phyloP scores from a whole-genome alignment of 306 rosid species.

The Vigna reflexopilosa region DNA sequence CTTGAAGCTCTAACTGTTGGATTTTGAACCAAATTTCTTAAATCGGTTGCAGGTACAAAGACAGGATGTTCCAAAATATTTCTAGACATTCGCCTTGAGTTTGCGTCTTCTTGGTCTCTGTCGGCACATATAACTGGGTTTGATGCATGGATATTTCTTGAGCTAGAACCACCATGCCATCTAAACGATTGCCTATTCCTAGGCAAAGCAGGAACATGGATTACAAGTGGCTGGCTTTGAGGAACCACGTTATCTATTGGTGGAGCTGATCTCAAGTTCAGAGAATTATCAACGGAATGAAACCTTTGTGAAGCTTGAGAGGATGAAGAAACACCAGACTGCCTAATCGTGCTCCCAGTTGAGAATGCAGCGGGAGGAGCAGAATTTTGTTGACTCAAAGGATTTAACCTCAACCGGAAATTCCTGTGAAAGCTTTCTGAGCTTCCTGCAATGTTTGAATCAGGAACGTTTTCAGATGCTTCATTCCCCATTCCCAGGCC shows the following conservation, averaged over 20 bases:
- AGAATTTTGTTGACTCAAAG: conserved; percentile 59
- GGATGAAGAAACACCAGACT: conserved; percentile 59
- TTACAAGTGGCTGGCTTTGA: conserved; percentile 65
- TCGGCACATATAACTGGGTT: conserved; percentile 56
- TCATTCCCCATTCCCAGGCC: conserved; percentile 58
- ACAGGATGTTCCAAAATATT: conserved; percentile 65
- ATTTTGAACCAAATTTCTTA: conserved; percentile 62
- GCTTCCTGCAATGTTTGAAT: conserved; percentile 56
- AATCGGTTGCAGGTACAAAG: conserved; percentile 69
- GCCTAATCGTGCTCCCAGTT: conserved; percentile 58
- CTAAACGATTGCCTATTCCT: conserved; percentile 69
- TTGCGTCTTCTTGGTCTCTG: conserved; percentile 62
- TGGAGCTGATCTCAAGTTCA: conserved; percentile 62
- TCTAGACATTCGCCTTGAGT: conserved; percentile 66
- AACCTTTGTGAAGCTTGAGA: conserved; percentile 58
- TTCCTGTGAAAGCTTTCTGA: conserved; percentile 69
- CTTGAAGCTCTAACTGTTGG: conserved; percentile 57
- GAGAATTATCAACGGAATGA: conserved; percentile 59
- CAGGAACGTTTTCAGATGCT: conserved; percentile 53
- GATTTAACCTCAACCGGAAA: conserved; percentile 66
- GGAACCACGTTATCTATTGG: conserved; percentile 55
- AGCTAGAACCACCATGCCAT: conserved; percentile 73
- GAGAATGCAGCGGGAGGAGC: conserved; percentile 49
- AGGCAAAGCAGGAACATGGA: conserved; percentile 68
- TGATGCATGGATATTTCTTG: conserved; percentile 61